Evolutionary conservation across 495 filamentous ascomycete genomes (phyloP), one percentile per base, ranked within the genome.

Genomic region (Copromyces sp.): DNA sequence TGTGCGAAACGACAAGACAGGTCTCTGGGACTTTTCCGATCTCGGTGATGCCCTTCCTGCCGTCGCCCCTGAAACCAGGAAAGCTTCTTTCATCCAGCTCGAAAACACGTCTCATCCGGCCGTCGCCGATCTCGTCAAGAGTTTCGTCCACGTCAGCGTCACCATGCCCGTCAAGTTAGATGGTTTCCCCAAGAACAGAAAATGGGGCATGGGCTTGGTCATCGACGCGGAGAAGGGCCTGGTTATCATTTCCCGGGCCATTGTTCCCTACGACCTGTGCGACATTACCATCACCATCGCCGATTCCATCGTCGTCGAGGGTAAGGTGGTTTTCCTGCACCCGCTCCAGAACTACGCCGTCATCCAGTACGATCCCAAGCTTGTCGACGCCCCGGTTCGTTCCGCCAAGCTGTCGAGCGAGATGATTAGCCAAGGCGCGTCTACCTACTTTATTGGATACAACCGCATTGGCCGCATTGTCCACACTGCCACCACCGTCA

Each of bases 341-440:
- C 95, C 95, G n/a, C 84, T 98, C 39, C 96, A 98, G 78, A 99
- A 99, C 80, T 99, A 98, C 82, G 91, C 90, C 74, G 91, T 99
- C 76, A 88, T 99, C 71, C 92, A 96, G 81, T 99, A 98, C 78
- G 95, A 99, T 80, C 92, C 96, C 3, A 90, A 87, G 41, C 88
- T 99, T 2, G 96, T 98, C 61, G 88, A 96, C 75, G 95, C 96
- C 8, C 95, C 96, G 6, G 93, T 99, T 29, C 86, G 96, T 81
- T 94, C 91, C 75, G 95, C 95, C 32, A 92, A 87, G 77, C 88
- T 99, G 69, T 91, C 94, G 77, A 87, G 85, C 17, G 87, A 94
- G 71, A 87, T 87, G 73, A 94, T 98, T 79, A 95, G 94, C 69
- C 96, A 98, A 83, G 88, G 88, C 47, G 91, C 93, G 42, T 91